A percentile compares a stretch with the other conserved stretches of the same genome.
phyloP scores from a whole-genome alignment of 2,329 filamentous ascomycete species.

The Penicillium sp. region DNA sequence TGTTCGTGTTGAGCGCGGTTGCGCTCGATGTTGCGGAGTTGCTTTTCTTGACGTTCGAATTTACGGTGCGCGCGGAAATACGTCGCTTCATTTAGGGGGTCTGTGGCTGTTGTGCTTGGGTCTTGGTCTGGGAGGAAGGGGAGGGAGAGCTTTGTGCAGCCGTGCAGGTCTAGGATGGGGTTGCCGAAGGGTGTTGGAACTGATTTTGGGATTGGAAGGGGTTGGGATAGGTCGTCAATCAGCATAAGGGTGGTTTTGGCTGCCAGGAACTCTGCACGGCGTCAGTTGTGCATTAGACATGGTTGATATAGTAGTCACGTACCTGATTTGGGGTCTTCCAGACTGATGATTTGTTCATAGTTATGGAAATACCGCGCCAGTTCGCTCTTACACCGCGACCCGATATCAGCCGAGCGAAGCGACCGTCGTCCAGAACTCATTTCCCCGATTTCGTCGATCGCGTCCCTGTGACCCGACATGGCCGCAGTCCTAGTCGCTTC shows the following conservation, averaged over 20 bases:
- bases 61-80: conserved; percentile 63
- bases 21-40: conserved; percentile 67
- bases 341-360: conserved; percentile 91
- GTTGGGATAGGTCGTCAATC: conserved; percentile 57
- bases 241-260: conserved; percentile 73
- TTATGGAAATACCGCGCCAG: conserved; percentile 87
- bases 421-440: conserved; percentile 64
- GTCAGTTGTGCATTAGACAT: background rate
- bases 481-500: too few relatives aligned
- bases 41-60: conserved; percentile 67
- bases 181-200: conserved; percentile 36
- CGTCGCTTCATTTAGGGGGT: conserved; percentile 59
- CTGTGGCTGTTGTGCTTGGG: conserved; percentile 31
- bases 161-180: conserved; percentile 39
- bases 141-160: conserved; percentile 36
- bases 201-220: conserved; percentile 26
- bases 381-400: conserved; percentile 85
- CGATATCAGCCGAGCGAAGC: conserved; percentile 80
- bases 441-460: conserved; percentile 5
- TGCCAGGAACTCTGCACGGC: conserved; percentile 66
- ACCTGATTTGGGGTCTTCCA: conserved; percentile 78
- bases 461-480: conserved; percentile 8
- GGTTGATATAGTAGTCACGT: conserved; percentile 24
- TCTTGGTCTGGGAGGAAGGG: conserved; percentile 17
- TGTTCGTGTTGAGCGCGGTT: conserved; percentile 67